These are phyloP conservation scores for Sporothrix globosa DNA, from an alignment of 2,329 filamentous ascomycete species.

Conservation along the genomic window DNA sequence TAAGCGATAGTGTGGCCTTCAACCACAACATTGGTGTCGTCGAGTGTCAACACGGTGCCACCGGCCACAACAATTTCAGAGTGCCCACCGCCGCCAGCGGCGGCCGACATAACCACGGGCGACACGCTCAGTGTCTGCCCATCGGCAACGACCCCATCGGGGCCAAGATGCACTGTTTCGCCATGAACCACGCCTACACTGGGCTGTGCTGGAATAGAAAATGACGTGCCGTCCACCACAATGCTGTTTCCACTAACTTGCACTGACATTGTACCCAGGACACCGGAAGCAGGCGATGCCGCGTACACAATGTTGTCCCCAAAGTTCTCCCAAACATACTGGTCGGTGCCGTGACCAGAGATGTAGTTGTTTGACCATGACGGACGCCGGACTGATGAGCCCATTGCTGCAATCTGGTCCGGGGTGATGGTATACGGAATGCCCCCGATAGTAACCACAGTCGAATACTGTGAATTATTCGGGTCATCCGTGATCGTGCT, in stretches of 20 bases:
- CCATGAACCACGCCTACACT: conserved; percentile 46
- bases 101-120: not conserved
- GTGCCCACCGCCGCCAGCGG: not conserved
- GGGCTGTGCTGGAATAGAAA: conserved; percentile 47
- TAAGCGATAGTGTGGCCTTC: conserved; percentile 51
- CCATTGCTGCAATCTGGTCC: conserved; percentile 50
- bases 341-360: conserved; percentile 37
- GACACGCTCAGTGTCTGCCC: conserved; percentile 47
- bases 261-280: conserved; percentile 48
- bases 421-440: conserved; percentile 54
- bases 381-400: conserved; percentile 51
- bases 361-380: conserved; percentile 24
- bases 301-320: conserved; percentile 39
- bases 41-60: conserved; percentile 50
- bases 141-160: conserved; percentile 43
- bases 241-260: conserved; percentile 48
- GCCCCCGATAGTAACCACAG: conserved; percentile 39
- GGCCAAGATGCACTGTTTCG: conserved; percentile 44
- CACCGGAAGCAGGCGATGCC: conserved; percentile 46
- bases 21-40: conserved; percentile 52
- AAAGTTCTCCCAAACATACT: conserved; percentile 36
- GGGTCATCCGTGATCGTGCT: conserved; percentile 41
- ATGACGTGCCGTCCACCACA: conserved; percentile 49
- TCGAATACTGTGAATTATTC: conserved; percentile 18
- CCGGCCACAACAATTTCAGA: conserved; percentile 54